Evolutionary conservation across 306 rosid species (phyloP).

Genomic region (Ormosia emarginata): DNA sequence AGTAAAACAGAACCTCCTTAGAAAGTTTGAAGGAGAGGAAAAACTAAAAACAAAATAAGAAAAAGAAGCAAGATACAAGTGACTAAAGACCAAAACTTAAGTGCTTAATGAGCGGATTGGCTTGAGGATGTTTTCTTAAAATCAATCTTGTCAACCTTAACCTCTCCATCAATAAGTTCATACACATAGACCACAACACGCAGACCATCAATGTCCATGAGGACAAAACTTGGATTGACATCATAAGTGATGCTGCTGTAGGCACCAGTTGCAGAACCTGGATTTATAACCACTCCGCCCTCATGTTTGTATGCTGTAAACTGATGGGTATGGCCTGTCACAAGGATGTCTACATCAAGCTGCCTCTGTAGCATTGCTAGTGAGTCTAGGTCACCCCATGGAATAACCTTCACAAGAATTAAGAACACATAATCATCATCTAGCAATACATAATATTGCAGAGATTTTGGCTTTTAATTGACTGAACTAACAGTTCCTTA

Average conservation of each 20-base stretch:
- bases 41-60: neutral
- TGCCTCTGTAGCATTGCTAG: slow-evolving; percentile 98
- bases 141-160: slow-evolving; percentile 98
- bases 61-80: neutral
- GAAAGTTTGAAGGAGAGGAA: neutral
- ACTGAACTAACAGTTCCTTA: neutral
- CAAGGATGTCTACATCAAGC: slow-evolving; percentile 97
- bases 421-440: neutral
- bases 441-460: neutral
- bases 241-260: slow-evolving; percentile 93
- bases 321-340: slow-evolving; percentile 95
- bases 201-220: slow-evolving; percentile 95
- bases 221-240: slow-evolving; percentile 96
- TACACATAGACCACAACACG: slow-evolving; percentile 97
- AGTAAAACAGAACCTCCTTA: too few relatives aligned
- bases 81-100: slow-evolving; percentile 9
- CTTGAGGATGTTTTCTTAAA: slow-evolving; percentile 86
- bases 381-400: slow-evolving; percentile 99
- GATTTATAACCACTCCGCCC: slow-evolving; percentile 95
- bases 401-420: slow-evolving; percentile 73
- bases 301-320: slow-evolving; percentile 98
- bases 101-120: slow-evolving; percentile 58
- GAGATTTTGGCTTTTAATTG: neutral
- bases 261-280: slow-evolving; percentile 98
- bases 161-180: slow-evolving; percentile 95